Evolutionary conservation across 2,329 filamentous ascomycete species (phyloP).

Genomic region (Pestalotiopsis sp.): DNA sequence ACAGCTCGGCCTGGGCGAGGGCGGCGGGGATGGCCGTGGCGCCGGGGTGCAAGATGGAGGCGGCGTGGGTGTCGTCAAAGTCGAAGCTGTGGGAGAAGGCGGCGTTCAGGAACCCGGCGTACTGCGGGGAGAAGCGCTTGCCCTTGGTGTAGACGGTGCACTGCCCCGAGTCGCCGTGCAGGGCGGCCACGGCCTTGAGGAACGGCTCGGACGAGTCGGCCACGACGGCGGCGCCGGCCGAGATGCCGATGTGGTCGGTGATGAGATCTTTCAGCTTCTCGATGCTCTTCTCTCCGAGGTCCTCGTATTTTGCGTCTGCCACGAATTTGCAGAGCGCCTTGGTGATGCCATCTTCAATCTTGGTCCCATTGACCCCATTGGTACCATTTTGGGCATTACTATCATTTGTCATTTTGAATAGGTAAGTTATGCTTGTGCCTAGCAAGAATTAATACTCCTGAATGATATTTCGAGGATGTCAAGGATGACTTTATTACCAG

Average conservation of each 20-base stretch:
- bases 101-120: conserved; percentile 43
- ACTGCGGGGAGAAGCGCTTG: conserved; percentile 35
- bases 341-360: conserved; percentile 15
- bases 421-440: not conserved
- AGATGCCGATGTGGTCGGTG: conserved; percentile 26
- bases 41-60: conserved; percentile 42
- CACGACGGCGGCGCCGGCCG: conserved; percentile 23
- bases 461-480: not conserved
- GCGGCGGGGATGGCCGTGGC: conserved; percentile 40
- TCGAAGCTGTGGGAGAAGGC: conserved; percentile 44
- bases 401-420: not conserved
- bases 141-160: conserved; percentile 38
- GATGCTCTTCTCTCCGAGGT: conserved; percentile 16
- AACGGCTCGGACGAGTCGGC: conserved; percentile 26
- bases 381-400: not conserved
- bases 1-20: conserved; percentile 30
- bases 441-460: not conserved
- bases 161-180: conserved; percentile 22
- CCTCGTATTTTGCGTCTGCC: conserved; percentile 20
- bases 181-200: conserved; percentile 37
- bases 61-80: conserved; percentile 47
- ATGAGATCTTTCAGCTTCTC: conserved; percentile 27
- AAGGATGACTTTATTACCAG: not conserved
- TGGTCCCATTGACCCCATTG: not conserved
- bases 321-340: conserved; percentile 22